phyloP scores from a whole-genome alignment of 2,329 filamentous ascomycete species.

The Fusarium veterinarium region DNA sequence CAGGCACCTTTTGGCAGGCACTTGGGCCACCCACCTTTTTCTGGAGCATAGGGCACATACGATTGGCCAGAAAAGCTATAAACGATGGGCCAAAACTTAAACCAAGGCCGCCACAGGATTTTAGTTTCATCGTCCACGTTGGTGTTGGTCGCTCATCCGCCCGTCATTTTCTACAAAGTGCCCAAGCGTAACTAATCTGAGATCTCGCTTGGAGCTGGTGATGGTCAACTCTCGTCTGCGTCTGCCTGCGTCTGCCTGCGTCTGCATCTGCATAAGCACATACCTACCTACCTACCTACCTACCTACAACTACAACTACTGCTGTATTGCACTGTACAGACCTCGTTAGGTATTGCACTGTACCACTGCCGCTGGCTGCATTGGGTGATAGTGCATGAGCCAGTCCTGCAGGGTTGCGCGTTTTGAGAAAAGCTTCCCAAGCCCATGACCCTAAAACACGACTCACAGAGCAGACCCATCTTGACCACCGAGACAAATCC shows the following conservation, averaged over 20 bases:
- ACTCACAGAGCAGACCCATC: conserved; percentile 28
- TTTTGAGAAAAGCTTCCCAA: conserved; percentile 39
- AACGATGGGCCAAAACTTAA: conserved; percentile 23
- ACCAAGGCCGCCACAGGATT: conserved; percentile 14
- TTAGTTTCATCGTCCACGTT: conserved; percentile 32
- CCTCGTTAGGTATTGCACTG: background rate
- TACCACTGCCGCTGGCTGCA: conserved; percentile 19
- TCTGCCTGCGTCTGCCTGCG: conserved; percentile 18
- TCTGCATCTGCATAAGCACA: conserved; percentile 5
- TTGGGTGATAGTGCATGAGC: conserved; percentile 38
- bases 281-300: background rate
- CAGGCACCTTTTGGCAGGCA: conserved; percentile 34
- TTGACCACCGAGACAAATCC: conserved; percentile 23
- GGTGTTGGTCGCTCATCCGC: background rate
- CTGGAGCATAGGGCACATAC: background rate
- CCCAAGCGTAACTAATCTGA: conserved; percentile 36
- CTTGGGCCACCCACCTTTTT: conserved; percentile 31
- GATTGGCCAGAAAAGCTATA: conserved; percentile 10
- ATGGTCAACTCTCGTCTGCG: conserved; percentile 41
- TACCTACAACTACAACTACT: background rate
- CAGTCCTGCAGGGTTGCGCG: conserved; percentile 42
- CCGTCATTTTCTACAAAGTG: conserved; percentile 39
- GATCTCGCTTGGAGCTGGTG: conserved; percentile 42
- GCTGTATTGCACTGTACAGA: background rate
- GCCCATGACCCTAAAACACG: conserved; percentile 22